phyloP scores from a whole-genome alignment of 305 asterid species.

The Fraxinus velutina region DNA sequence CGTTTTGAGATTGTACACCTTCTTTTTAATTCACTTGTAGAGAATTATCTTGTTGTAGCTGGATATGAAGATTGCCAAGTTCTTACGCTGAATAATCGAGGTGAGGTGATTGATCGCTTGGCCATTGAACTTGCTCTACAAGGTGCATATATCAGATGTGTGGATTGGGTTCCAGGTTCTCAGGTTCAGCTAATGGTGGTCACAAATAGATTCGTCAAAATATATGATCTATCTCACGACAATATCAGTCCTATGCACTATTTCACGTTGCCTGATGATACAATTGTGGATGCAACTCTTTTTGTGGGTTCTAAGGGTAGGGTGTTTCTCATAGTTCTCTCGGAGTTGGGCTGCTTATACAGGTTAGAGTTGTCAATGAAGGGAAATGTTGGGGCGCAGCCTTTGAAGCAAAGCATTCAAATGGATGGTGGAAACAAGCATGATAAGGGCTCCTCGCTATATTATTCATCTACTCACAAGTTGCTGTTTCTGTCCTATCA shows the following conservation, averaged over 20 bases:
- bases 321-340: constrained; percentile 70
- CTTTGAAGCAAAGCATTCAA: constrained; percentile 72
- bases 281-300: constrained; percentile 79
- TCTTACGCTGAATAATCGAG: constrained; percentile 91
- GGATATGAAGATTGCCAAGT: constrained; percentile 99
- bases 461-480: constrained; percentile 74
- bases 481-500: constrained; percentile 84
- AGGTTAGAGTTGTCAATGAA: constrained; percentile 78
- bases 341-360: constrained; percentile 81
- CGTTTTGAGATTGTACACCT: constrained; percentile 97
- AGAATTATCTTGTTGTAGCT: constrained; percentile 91
- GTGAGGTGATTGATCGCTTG: constrained; percentile 94
- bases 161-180: constrained; percentile 97
- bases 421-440: constrained; percentile 57
- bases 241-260: constrained; percentile 93
- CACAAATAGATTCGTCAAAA: constrained; percentile 87
- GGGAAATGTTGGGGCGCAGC: constrained; percentile 82
- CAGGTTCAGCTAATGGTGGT: constrained; percentile 98
- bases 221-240: constrained; percentile 94
- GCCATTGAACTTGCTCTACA: constrained; percentile 97
- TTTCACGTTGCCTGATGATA: constrained; percentile 72
- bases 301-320: constrained; percentile 76
- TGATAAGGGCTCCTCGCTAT: constrained; percentile 75
- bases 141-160: constrained; percentile 90
- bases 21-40: constrained; percentile 75